Base-by-base conservation (phyloP, 306 rosid genomes). In the Prunus dulcis region DNA sequence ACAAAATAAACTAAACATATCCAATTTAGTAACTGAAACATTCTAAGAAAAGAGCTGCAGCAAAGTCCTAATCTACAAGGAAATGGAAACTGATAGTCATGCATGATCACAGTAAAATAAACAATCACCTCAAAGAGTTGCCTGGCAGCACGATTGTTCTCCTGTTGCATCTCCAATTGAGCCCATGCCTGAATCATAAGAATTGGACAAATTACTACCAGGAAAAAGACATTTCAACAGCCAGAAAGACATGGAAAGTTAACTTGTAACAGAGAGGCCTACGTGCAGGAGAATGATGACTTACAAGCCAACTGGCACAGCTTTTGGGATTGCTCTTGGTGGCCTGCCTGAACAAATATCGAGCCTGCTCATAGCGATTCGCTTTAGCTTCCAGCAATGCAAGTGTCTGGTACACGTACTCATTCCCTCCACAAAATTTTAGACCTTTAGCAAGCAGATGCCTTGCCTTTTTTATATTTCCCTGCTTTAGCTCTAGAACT, bases 281-380 rank as follows among this genome's bases (percentile, higher is more conserved):
- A 62, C 12, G 3, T 30, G 18, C 12, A 52, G 34, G 67, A 75
- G 47, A 76, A 72, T 41, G 69, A 85, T 34, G 62, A 86, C 97
- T 91, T 87, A 95, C 98, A 80, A 95, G 97, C 98, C 98, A 95
- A 82, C 98, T 88, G 63, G 97, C 98, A 85, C 98, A 95, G 87
- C 97, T 95, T 45, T 84, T 89, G 63, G 97, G 91, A 83, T 95
- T 95, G 78, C 89, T 90, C 76, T 83, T 92, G 50, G 97, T 92
- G 69, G 97, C 98, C 87, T 92, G 96, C 79, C 79, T 87, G 82
- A 95, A 92, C 58, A 92, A 81, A 81, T 86, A 92, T 18, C 92
- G 90, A 83, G 98, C 98, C 88, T 90, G 95, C 81, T 90, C 92
- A 70, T 78, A 80, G 63, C 98, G 89, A 52, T 87, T 88, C 9